phyloP scores from a whole-genome alignment of 768 basidiomycete species.

The Boletus reticulatus region DNA sequence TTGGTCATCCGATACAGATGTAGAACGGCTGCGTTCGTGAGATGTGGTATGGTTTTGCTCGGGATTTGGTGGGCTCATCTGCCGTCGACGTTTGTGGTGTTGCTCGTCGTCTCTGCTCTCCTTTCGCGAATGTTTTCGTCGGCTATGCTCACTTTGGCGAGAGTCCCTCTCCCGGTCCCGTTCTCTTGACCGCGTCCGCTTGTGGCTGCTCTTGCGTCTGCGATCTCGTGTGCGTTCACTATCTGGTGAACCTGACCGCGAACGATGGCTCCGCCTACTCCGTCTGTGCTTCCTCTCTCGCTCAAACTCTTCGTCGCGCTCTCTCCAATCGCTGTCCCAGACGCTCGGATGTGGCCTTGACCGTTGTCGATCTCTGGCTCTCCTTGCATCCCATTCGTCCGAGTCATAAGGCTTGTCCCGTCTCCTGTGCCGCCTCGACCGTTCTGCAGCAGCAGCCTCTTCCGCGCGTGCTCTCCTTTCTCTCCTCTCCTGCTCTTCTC shows the following conservation, averaged over 20 bases:
- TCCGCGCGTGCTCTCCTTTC: conserved; percentile 67
- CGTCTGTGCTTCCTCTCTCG: conserved; percentile 17
- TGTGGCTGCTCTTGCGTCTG: conserved; percentile 20
- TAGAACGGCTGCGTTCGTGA: conserved; percentile 17
- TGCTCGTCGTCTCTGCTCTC: conserved; percentile 19
- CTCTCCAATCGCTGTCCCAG: conserved; percentile 46
- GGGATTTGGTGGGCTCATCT: conserved; percentile 16
- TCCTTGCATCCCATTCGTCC: conserved; percentile 36
- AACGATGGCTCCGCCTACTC: conserved; percentile 26
- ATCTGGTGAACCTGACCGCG: conserved; percentile 29
- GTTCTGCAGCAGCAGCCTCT: conserved; percentile 72
- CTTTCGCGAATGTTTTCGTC: conserved; percentile 27
- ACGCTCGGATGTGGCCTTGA: conserved; percentile 41
- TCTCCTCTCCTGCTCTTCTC: conserved; percentile 61
- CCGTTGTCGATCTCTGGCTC: conserved; percentile 40
- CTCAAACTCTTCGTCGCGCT: conserved; percentile 34
- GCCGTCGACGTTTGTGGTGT: conserved; percentile 20
- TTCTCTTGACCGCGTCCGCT: conserved; percentile 19
- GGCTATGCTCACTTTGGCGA: conserved; percentile 14
- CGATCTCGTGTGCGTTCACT: conserved; percentile 19
- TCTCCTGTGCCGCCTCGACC: conserved; percentile 40
- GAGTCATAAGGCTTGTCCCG: conserved; percentile 25
- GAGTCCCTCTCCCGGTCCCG: conserved; percentile 9
- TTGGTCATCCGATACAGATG: conserved; percentile 11
- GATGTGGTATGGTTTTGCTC: neutral